phyloP scores from a whole-genome alignment of 305 asterid species.

The Nicotiana rustica region DNA sequence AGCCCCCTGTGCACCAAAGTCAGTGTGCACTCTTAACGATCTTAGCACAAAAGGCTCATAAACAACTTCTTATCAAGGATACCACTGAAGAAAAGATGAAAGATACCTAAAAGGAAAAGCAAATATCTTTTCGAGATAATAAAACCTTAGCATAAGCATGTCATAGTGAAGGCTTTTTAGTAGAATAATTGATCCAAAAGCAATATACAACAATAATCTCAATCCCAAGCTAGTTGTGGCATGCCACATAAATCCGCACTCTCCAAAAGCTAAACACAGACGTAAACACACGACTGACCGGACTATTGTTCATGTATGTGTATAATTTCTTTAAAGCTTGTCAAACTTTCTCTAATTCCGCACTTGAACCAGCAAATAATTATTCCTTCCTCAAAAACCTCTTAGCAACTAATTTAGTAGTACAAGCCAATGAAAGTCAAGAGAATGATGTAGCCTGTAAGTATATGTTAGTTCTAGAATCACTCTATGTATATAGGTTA shows the following conservation, averaged over 20 bases:
- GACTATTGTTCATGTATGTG: not conserved
- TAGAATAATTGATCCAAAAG: not conserved
- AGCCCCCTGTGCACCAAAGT: conserved; percentile 6
- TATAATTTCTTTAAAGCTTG: not conserved
- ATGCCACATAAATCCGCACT: not conserved
- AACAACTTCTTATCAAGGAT: not conserved
- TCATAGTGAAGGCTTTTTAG: not conserved
- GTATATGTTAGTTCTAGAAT: too few relatives aligned
- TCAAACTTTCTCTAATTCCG: not conserved
- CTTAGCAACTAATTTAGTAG: not conserved
- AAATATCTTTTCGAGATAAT: not conserved
- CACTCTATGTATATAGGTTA: not conserved
- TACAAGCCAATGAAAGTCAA: not conserved
- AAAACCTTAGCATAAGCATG: not conserved
- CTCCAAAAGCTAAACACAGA: not conserved
- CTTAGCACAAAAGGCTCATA: not conserved
- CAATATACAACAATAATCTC: not conserved
- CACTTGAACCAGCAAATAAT: not conserved
- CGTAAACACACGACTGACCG: not conserved
- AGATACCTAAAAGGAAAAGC: not conserved
- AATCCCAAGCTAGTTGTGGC: not conserved
- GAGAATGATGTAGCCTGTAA: not conserved
- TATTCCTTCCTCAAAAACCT: not conserved
- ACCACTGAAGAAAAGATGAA: not conserved
- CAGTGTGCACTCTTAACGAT: not conserved